A percentile compares a stretch with the other conserved stretches of the same genome.
These are phyloP conservation scores for Syncephalastrum sp. DNA, from an alignment of 371 early-diverging fungal genomes.

Conservation along the genomic window DNA sequence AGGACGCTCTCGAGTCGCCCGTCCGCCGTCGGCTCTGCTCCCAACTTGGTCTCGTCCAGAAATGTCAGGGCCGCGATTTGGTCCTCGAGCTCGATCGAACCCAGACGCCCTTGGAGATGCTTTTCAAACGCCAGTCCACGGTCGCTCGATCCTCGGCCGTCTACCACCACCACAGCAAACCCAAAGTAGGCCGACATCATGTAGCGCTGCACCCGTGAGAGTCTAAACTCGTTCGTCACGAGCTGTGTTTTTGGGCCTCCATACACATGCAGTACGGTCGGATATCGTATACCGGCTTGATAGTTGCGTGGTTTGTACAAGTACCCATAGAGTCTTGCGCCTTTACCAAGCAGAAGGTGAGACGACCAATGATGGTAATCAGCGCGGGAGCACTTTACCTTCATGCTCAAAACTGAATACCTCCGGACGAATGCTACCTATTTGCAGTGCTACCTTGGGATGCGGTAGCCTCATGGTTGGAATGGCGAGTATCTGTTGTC, in stretches of 20 bases:
- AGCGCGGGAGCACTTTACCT: no score
- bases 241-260: conserved; percentile 68
- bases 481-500: no score
- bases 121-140: conserved; percentile 73
- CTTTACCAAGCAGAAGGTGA: conserved; percentile 14
- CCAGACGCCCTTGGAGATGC: conserved; percentile 51
- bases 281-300: conserved; percentile 49
- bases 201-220: conserved; percentile 63
- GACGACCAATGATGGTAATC: no score
- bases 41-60: conserved; percentile 48
- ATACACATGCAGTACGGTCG: conserved; percentile 59
- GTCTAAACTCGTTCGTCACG: conserved; percentile 72
- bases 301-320: conserved; percentile 61
- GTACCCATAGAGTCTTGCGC: conserved; percentile 58
- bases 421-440: neutral
- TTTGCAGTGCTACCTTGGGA: no score
- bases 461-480: no score
- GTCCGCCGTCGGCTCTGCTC: conserved; percentile 30
- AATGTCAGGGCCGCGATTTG: conserved; percentile 66
- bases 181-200: conserved; percentile 65
- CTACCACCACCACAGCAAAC: conserved; percentile 72
- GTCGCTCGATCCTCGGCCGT: conserved; percentile 73
- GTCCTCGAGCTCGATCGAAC: conserved; percentile 68
- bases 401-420: conserved; percentile 10
- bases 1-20: conserved; percentile 32